Percentiles rank a stretch among this genome's conserved stretches.
These are phyloP conservation scores for Fusarium cicatricum DNA, from an alignment of 2,329 filamentous ascomycete species.

Conservation along the genomic window DNA sequence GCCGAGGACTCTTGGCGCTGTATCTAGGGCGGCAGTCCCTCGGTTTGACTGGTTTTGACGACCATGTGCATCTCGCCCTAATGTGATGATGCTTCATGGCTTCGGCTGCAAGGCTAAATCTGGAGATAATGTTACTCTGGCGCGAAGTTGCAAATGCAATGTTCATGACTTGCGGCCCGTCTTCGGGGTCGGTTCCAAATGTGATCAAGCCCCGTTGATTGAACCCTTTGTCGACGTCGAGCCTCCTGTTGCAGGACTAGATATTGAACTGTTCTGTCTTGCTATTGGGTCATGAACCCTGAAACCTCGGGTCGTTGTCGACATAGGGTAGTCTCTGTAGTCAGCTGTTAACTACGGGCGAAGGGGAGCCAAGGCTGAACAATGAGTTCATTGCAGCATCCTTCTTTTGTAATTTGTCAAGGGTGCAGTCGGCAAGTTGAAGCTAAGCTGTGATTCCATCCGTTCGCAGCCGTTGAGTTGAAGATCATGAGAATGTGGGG, in stretches of 20 bases:
- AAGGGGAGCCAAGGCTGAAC: not conserved
- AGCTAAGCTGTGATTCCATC: slow-evolving; percentile 23
- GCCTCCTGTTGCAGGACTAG: slow-evolving; percentile 16
- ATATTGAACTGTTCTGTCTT: not conserved
- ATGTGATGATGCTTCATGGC: slow-evolving; percentile 2
- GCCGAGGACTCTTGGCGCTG: too few species aligned
- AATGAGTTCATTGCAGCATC: not conserved
- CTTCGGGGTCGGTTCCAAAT: slow-evolving; percentile 27
- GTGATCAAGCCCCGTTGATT: slow-evolving; percentile 19
- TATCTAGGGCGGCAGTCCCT: too few species aligned
- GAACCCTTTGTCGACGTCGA: not conserved
- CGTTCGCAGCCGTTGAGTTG: slow-evolving; percentile 20
- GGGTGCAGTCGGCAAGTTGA: slow-evolving; percentile 22
- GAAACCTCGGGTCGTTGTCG: not conserved
- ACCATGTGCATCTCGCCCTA: too few species aligned
- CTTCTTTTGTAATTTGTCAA: not conserved
- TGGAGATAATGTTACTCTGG: slow-evolving; percentile 12
- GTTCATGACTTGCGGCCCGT: slow-evolving; percentile 27
- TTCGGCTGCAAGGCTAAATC: slow-evolving; percentile 13
- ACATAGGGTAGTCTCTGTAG: not conserved
- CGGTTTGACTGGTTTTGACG: too few species aligned
- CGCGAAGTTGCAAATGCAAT: not conserved
- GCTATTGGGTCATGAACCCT: not conserved
- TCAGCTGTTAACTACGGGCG: not conserved
- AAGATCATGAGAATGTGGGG: slow-evolving; percentile 10